phyloP scores from a whole-genome alignment of 192 early-diverging fungal species.

The Allomyces javanicus region DNA sequence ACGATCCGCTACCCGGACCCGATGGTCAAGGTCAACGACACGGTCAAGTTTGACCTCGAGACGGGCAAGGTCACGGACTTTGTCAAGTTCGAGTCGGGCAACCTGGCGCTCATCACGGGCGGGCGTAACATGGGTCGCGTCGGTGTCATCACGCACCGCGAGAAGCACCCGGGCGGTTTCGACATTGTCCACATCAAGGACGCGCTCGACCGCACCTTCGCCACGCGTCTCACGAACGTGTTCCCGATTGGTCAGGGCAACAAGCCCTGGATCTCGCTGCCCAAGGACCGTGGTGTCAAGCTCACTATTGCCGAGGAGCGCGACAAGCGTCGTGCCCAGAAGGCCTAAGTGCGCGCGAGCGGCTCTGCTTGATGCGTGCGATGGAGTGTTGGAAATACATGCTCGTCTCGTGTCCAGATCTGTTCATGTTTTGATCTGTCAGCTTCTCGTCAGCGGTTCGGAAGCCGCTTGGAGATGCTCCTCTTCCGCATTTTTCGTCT shows the following conservation, averaged over 20 bases:
- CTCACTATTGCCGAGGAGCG: slow-evolving; percentile 98
- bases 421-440: too few relatives aligned
- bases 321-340: slow-evolving; percentile 49
- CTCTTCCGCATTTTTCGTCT: too few relatives aligned
- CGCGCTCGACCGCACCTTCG: slow-evolving; percentile 78
- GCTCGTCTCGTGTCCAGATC: too few relatives aligned
- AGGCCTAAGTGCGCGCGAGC: too few relatives aligned
- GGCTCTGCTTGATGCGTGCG: too few relatives aligned
- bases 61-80: slow-evolving; percentile 77
- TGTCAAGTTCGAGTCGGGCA: slow-evolving; percentile 95
- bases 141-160: slow-evolving; percentile 87
- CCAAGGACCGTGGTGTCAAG: slow-evolving; percentile 98
- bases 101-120: slow-evolving; percentile 91
- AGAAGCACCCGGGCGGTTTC: slow-evolving; percentile 93
- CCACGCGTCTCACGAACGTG: slow-evolving; percentile 94
- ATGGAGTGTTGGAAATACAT: too few relatives aligned
- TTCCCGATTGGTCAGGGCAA: slow-evolving; percentile 62
- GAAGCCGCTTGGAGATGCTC: too few relatives aligned
- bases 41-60: slow-evolving; percentile 90
- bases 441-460: too few relatives aligned
- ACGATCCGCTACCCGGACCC: slow-evolving; percentile 99
- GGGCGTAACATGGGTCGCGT: slow-evolving; percentile 97
- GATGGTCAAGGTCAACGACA: slow-evolving; percentile 97
- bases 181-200: slow-evolving; percentile 99
- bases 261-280: slow-evolving; percentile 89